Conservation (phyloP, 2,329 filamentous ascomycete genomes). For the Remersonia thermophila region DNA sequence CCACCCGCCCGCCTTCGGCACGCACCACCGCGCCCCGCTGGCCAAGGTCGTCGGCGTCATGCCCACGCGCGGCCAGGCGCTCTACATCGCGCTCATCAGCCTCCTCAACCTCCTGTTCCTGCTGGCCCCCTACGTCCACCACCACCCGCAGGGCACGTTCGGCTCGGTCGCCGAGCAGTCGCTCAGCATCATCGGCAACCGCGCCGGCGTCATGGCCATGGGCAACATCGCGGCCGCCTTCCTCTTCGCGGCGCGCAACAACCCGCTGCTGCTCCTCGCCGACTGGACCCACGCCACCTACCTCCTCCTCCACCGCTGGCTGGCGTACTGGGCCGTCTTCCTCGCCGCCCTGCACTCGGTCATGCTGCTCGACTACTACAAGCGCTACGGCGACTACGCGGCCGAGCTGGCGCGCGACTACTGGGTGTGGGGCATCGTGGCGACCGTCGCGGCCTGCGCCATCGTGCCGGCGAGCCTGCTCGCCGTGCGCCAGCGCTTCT, state of each 20-base stretch:
- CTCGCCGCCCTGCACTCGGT: constrained; percentile 23
- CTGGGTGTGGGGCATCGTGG: constrained; percentile 34
- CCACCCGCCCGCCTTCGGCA: constrained; percentile 22
- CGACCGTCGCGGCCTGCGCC: constrained; percentile 21
- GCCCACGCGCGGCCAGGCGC: constrained; percentile 25
- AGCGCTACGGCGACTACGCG: constrained; percentile 10
- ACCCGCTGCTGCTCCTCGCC: constrained; percentile 24
- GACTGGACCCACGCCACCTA: constrained; percentile 27
- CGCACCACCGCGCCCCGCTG: constrained; percentile 22
- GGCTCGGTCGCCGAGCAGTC: constrained; percentile 14
- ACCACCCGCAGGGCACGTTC: constrained; percentile 21
- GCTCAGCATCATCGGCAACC: constrained; percentile 12
- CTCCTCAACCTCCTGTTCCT: constrained; percentile 25
- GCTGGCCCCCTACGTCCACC: constrained; percentile 20
- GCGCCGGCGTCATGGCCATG: constrained; percentile 24
- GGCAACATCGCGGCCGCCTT: constrained; percentile 23
- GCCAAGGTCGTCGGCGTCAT: constrained; percentile 15
- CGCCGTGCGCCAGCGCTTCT: constrained; percentile 25
- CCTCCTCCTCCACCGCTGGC: constrained; percentile 26
- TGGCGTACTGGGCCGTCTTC: constrained; percentile 18
- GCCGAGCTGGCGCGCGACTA: constrained; percentile 21
- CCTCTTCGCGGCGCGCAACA: constrained; percentile 26
- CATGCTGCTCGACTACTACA: constrained; percentile 21
- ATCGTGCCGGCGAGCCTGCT: constrained; percentile 20
- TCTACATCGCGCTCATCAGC: constrained; percentile 24